Percentiles rank a stretch among this genome's conserved stretches.
These are phyloP conservation scores for Lodderomyces orthopsilosis DNA, from an alignment of 1,139 yeast genomes.

Conservation along the genomic window DNA sequence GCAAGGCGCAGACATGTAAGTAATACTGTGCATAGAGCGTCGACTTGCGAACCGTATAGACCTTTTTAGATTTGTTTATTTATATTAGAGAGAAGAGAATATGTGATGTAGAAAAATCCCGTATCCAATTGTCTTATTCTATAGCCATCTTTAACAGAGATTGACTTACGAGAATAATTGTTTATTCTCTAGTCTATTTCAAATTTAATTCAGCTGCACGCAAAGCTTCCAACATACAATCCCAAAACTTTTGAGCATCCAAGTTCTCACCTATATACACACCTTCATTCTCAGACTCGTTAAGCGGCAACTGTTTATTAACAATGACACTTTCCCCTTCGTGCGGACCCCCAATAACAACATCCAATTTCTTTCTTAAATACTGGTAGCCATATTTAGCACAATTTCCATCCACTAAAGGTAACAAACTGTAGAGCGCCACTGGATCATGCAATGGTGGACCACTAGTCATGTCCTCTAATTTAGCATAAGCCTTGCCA, in stretches of 20 bases:
- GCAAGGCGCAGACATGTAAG: constrained; percentile 26
- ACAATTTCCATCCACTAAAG: constrained; percentile 32
- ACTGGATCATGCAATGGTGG: constrained; percentile 86
- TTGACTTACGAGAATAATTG: too few species aligned
- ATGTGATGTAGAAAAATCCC: neutral
- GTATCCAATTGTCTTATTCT: too few species aligned
- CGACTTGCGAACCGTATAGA: neutral
- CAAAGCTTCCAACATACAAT: constrained; percentile 41
- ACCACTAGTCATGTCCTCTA: constrained; percentile 48
- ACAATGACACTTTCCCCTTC: constrained; percentile 35
- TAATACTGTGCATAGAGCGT: neutral
- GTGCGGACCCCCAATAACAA: constrained; percentile 27
- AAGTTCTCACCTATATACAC: constrained; percentile 44
- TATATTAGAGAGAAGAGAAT: neutral
- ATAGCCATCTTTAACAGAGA: too few species aligned
- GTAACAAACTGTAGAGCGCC: constrained; percentile 60
- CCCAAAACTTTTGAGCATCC: constrained; percentile 54
- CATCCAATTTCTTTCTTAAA: constrained; percentile 24
- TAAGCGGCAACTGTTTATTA: constrained; percentile 23
- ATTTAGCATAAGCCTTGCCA: constrained; percentile 35
- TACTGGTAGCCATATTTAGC: constrained; percentile 32
- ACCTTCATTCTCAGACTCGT: constrained; percentile 34
- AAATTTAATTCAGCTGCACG: constrained; percentile 19
- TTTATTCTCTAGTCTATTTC: constrained; percentile 1
- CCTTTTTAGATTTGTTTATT: neutral